Conservation (phyloP, 257 asterid genomes). For the Coffea eugenioides region DNA sequence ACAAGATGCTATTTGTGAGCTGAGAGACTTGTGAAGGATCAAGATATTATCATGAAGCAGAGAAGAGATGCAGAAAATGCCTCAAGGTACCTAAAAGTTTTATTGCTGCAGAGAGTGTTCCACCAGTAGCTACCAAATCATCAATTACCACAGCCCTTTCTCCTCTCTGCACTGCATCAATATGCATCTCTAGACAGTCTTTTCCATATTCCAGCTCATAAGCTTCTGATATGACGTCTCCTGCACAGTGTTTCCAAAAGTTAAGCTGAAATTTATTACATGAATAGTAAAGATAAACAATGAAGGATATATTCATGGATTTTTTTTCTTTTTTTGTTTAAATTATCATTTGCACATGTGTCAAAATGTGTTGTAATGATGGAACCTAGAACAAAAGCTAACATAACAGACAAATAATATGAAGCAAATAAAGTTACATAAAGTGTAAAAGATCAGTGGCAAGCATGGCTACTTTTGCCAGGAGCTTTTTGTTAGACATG, state of each 20-base stretch:
- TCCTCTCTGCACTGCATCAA: slow-evolving; percentile 63
- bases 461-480: background rate
- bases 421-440: background rate
- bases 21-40: background rate
- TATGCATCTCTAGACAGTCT: slow-evolving; percentile 79
- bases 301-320: background rate
- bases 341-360: background rate
- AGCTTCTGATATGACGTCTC: slow-evolving; percentile 53
- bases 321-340: background rate
- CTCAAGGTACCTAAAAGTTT: slow-evolving; percentile 59
- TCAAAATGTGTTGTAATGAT: background rate
- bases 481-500: background rate
- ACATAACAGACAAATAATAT: background rate
- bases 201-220: slow-evolving; percentile 82
- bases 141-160: slow-evolving; percentile 74
- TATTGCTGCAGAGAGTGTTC: slow-evolving; percentile 77
- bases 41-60: background rate
- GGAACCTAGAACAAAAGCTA: background rate
- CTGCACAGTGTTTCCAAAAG: slow-evolving; percentile 29
- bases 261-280: background rate
- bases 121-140: slow-evolving; percentile 89
- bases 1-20: background rate
- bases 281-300: background rate
- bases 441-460: background rate
- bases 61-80: background rate